Percentiles rank a stretch among this genome's conserved stretches.
phyloP scores from a whole-genome alignment of 345 rosid genomes.

The Kandelia obovata region DNA sequence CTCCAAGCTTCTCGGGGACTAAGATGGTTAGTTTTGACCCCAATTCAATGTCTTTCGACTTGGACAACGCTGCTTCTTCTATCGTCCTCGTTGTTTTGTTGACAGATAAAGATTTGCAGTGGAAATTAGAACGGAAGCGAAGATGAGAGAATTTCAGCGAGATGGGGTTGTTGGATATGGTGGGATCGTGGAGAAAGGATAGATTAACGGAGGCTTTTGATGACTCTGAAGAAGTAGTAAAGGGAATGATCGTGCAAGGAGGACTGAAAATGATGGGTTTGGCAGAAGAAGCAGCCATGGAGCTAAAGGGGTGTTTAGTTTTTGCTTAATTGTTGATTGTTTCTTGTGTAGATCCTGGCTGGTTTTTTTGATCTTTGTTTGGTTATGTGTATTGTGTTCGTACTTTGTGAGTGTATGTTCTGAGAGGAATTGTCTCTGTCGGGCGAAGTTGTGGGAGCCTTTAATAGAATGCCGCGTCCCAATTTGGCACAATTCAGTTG shows the following conservation, averaged over 20 bases:
- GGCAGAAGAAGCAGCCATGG: conserved; percentile 7
- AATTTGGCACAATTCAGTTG: neutral
- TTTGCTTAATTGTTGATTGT: neutral
- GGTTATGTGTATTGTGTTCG: neutral
- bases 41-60: neutral
- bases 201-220: conserved; percentile 17
- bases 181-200: conserved; percentile 24
- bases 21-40: conserved; percentile 41
- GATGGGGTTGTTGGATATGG: conserved; percentile 22
- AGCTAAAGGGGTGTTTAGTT: neutral
- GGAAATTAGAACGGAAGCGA: neutral
- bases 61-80: conserved; percentile 8
- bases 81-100: conserved; percentile 17
- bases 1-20: conserved; percentile 83
- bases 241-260: neutral
- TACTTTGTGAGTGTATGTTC: neutral
- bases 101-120: neutral
- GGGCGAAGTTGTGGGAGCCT: neutral
- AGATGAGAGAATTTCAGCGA: conserved; percentile 15
- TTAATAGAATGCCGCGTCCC: neutral
- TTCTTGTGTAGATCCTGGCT: neutral
- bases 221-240: conserved; percentile 18
- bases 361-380: neutral
- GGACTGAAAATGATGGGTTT: neutral
- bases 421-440: neutral